phyloP scores from a whole-genome alignment of 441 rosid species.

The Mallotus repandus region DNA sequence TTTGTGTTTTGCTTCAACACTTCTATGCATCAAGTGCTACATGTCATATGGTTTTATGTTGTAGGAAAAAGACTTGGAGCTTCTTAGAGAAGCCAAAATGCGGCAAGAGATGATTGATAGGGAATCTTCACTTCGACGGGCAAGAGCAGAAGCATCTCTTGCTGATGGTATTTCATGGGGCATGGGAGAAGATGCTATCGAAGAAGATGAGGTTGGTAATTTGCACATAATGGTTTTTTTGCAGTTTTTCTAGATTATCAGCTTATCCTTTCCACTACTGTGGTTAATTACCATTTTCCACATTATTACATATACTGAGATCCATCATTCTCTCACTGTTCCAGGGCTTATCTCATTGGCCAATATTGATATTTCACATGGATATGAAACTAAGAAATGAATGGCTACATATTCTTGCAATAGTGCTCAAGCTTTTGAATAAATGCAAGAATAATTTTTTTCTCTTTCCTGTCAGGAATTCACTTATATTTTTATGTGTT shows the following conservation, averaged over 20 bases:
- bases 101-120: conserved; percentile 59
- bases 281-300: background rate
- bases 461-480: conserved; percentile 1
- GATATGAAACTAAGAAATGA: background rate
- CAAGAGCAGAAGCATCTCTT: conserved; percentile 70
- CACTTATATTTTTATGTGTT: background rate
- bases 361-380: too few relatives aligned
- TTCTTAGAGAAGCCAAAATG: conserved; percentile 56
- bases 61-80: conserved; percentile 72
- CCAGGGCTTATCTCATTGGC: too few relatives aligned
- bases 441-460: background rate
- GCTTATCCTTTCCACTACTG: background rate
- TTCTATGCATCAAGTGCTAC: conserved; percentile 2
- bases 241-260: background rate
- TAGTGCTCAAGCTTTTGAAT: background rate
- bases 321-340: too few relatives aligned
- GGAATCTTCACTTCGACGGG: conserved; percentile 87
- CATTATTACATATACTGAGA: too few relatives aligned
- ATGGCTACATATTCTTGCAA: background rate
- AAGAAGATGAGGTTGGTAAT: conserved; percentile 83
- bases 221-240: conserved; percentile 8
- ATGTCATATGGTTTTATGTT: conserved; percentile 18
- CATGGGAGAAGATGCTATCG: conserved; percentile 96
- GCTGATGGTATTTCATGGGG: conserved; percentile 99
- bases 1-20: conserved; percentile 4